These are phyloP conservation scores for Babesia bovis DNA, from an alignment of 169 alveolate species.

Conservation along the genomic window DNA sequence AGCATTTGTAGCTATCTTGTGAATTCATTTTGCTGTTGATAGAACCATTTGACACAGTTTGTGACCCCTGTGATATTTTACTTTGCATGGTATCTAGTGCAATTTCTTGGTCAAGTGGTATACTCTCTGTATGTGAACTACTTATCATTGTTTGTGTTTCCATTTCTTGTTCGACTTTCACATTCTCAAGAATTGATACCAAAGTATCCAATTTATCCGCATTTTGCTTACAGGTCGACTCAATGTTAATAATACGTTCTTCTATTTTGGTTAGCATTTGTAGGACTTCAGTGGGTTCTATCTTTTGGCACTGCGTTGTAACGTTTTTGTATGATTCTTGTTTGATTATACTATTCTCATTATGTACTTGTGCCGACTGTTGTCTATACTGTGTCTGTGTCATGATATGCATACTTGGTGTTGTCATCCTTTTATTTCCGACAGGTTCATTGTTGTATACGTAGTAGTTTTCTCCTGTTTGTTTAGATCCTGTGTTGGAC, in stretches of 20 bases:
- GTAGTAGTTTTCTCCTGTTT: not conserved
- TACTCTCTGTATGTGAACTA: not conserved
- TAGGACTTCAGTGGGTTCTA: not conserved
- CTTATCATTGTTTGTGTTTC: not conserved
- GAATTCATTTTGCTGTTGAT: too few species aligned
- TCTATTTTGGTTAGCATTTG: not conserved
- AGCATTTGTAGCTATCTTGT: too few species aligned
- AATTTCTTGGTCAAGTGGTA: not conserved
- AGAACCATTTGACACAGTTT: not conserved
- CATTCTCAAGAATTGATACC: not conserved
- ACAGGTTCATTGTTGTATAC: slow-evolving; percentile 1
- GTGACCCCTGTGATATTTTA: not conserved
- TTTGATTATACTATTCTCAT: not conserved
- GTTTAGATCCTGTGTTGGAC: not conserved
- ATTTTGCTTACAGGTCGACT: not conserved
- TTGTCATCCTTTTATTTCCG: not conserved
- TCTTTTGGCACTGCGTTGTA: not conserved
- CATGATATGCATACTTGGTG: slow-evolving; percentile 16
- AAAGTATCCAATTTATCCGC: not conserved
- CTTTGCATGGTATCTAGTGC: not conserved
- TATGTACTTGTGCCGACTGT: slow-evolving; percentile 13
- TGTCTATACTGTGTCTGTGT: slow-evolving; percentile 10
- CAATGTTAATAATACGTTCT: not conserved
- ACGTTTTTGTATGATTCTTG: not conserved
- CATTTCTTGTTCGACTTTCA: not conserved